Evolutionary conservation across 2,329 filamentous ascomycete species (phyloP).

Genomic region (Claviceps paspali): DNA sequence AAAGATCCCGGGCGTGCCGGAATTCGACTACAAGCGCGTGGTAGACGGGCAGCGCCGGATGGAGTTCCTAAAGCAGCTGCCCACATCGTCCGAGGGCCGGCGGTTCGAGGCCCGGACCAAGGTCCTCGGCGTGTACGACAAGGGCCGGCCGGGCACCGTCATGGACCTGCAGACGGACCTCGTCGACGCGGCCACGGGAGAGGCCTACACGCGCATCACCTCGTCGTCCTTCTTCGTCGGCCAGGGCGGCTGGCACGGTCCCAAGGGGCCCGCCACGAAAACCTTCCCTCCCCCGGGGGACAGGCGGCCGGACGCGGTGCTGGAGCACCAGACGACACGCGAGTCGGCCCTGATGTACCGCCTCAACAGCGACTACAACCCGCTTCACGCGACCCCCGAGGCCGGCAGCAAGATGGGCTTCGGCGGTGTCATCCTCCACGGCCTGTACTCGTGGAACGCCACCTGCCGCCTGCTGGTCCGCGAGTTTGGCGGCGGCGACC

Average conservation of each 20-base stretch:
- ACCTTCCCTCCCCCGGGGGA: conserved; percentile 65
- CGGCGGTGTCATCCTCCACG: conserved; percentile 77
- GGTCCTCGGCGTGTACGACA: conserved; percentile 78
- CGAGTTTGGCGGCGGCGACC: conserved; percentile 59
- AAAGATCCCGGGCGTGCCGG: conserved; percentile 60
- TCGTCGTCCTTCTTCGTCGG: conserved; percentile 66
- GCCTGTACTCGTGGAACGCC: conserved; percentile 76
- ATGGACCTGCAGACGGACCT: conserved; percentile 66
- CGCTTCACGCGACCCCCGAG: conserved; percentile 74
- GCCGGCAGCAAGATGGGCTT: conserved; percentile 84
- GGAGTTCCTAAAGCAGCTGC: conserved; percentile 61
- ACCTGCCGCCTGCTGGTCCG: conserved; percentile 59
- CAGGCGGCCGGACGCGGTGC: conserved; percentile 56
- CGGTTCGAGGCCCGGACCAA: conserved; percentile 64
- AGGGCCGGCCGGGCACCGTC: conserved; percentile 70
- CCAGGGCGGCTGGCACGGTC: conserved; percentile 72
- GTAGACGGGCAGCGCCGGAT: conserved; percentile 77
- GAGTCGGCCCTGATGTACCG: conserved; percentile 68
- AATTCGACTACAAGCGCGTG: conserved; percentile 57
- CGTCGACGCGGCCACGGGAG: conserved; percentile 52
- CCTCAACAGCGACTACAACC: conserved; percentile 90
- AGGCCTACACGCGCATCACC: conserved; percentile 55
- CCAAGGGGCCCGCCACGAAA: conserved; percentile 69
- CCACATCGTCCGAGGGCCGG: conserved; percentile 52
- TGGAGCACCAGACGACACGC: conserved; percentile 52